phyloP scores from a whole-genome alignment of 306 rosid species.

The Cicer arietinum region DNA sequence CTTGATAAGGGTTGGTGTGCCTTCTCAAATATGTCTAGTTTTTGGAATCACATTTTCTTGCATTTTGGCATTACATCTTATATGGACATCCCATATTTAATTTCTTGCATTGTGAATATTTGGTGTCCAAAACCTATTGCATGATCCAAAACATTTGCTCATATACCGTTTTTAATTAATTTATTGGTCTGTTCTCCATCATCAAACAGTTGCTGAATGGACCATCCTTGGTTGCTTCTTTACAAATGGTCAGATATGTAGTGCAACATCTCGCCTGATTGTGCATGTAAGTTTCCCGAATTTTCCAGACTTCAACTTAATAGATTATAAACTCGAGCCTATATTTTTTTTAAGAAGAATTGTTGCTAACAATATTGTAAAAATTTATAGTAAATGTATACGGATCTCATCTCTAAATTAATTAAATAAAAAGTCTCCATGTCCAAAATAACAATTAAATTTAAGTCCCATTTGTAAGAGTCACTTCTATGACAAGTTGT shows the following conservation, averaged over 20 bases:
- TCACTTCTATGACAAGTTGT: too few relatives aligned
- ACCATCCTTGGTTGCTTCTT: constrained; percentile 89
- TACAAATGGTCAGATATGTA: constrained; percentile 99
- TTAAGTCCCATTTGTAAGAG: too few relatives aligned
- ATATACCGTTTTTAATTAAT: not conserved
- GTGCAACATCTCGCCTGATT: constrained; percentile 97
- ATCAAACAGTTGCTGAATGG: constrained; percentile 93
- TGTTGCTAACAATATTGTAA: too few relatives aligned
- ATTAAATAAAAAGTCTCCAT: too few relatives aligned
- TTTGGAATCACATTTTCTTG: constrained; percentile 6
- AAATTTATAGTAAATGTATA: too few relatives aligned
- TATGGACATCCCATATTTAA: not conserved
- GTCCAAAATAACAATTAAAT: too few relatives aligned
- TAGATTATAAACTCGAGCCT: too few relatives aligned
- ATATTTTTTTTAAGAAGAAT: too few relatives aligned
- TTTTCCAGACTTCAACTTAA: too few relatives aligned
- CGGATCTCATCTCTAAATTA: too few relatives aligned
- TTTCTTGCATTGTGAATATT: constrained; percentile 19
- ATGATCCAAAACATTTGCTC: not conserved
- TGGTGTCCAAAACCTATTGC: constrained; percentile 22
- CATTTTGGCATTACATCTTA: not conserved
- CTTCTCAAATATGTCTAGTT: constrained; percentile 35
- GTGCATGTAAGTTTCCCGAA: constrained; percentile 69
- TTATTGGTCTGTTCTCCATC: constrained; percentile 40
- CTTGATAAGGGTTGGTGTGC: constrained; percentile 87